These are phyloP conservation scores for Cryptosporidium bovis DNA, from an alignment of 169 alveolate species.

Conservation along the genomic window DNA sequence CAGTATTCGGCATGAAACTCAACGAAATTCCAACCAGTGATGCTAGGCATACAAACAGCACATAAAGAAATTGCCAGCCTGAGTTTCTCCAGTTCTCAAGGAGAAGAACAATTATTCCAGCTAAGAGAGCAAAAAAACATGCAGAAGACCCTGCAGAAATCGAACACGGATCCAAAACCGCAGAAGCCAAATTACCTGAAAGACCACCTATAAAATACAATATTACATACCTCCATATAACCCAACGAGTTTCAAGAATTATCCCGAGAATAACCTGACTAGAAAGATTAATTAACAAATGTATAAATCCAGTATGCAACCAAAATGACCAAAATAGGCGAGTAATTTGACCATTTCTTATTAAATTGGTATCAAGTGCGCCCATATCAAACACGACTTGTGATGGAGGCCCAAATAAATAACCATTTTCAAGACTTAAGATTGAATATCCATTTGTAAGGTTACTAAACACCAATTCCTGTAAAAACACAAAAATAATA, in stretches of 20 bases:
- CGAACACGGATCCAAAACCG: slow-evolving; percentile 68
- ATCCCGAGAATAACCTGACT: slow-evolving; percentile 57
- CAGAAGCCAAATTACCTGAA: slow-evolving; percentile 70
- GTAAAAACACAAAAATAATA: slow-evolving; percentile 63
- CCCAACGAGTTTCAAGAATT: slow-evolving; percentile 73
- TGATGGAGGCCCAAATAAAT: slow-evolving; percentile 68
- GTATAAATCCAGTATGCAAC: slow-evolving; percentile 65
- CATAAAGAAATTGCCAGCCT: slow-evolving; percentile 59
- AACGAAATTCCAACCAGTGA: slow-evolving; percentile 54
- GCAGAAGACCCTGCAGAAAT: slow-evolving; percentile 74
- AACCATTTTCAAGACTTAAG: neutral
- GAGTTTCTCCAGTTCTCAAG: slow-evolving; percentile 71
- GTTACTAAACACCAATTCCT: slow-evolving; percentile 55
- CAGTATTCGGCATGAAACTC: slow-evolving; percentile 74
- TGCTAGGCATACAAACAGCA: slow-evolving; percentile 41
- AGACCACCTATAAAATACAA: slow-evolving; percentile 52
- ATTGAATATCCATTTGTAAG: slow-evolving; percentile 56
- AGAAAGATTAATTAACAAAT: slow-evolving; percentile 40
- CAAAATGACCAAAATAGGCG: slow-evolving; percentile 74
- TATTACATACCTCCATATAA: slow-evolving; percentile 57
- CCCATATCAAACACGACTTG: slow-evolving; percentile 72
- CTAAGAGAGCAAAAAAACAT: slow-evolving; percentile 66
- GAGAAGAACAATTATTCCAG: slow-evolving; percentile 59
- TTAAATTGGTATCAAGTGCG: slow-evolving; percentile 52
- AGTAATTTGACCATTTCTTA: slow-evolving; percentile 55